Conservation (phyloP, 75 land plant genomes). For the Selaginella tamariscina region DNA sequence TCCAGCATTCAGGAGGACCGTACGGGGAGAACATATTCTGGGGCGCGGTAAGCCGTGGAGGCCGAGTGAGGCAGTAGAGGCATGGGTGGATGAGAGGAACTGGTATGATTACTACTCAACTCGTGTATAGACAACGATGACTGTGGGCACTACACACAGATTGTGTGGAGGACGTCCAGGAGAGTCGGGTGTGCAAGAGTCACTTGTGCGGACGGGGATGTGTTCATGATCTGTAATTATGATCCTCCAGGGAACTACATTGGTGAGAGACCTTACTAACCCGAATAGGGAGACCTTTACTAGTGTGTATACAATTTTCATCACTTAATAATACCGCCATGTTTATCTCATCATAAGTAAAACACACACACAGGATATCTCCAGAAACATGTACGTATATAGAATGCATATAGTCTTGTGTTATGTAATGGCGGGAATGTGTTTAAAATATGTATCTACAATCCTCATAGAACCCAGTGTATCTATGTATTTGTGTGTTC, state of each 20-base stretch:
- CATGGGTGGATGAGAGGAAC: slow-evolving; percentile 24
- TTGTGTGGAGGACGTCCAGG: slow-evolving; percentile 32
- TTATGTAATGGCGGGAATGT: no score
- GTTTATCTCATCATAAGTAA: no score
- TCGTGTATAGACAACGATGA: slow-evolving; percentile 22
- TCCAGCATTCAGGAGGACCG: slow-evolving; percentile 46
- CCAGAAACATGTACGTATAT: no score
- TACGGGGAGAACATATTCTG: slow-evolving; percentile 51
- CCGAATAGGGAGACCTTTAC: no score
- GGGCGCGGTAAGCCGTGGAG: slow-evolving; percentile 26
- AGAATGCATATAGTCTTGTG: no score
- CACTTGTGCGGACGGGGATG: slow-evolving; percentile 27
- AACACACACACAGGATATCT: no score
- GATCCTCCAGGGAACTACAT: slow-evolving; percentile 47
- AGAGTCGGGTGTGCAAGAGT: slow-evolving; percentile 38
- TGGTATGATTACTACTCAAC: slow-evolving; percentile 27
- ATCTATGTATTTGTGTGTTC: no score
- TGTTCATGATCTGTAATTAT: slow-evolving; percentile 39
- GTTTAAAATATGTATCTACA: no score
- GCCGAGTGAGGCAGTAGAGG: slow-evolving; percentile 21
- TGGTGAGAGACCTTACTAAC: slow-evolving; percentile 38
- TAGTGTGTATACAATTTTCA: no score
- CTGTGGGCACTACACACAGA: slow-evolving; percentile 50
- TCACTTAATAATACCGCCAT: no score
- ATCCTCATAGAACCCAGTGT: no score